phyloP scores from a whole-genome alignment of 495 filamentous ascomycete species.

The Neurospora africana region DNA sequence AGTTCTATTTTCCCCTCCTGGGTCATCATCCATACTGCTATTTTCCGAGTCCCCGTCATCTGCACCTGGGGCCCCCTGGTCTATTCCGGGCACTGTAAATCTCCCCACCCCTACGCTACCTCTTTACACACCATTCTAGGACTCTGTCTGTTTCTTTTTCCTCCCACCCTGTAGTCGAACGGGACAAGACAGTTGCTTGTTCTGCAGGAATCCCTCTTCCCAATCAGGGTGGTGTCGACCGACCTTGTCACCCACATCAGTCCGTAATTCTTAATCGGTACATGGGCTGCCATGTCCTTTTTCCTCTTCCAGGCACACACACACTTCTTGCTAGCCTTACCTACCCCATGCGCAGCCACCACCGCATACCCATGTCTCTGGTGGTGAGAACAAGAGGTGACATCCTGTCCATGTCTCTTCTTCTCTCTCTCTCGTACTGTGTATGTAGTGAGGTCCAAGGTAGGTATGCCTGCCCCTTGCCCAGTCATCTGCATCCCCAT shows the following conservation, averaged over 20 bases:
- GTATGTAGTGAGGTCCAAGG: background rate
- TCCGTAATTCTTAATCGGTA: background rate
- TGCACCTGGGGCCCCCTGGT: conserved; percentile 1
- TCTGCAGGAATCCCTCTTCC: conserved; percentile 14
- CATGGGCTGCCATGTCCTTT: background rate
- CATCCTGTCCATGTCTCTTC: background rate
- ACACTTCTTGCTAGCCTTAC: background rate
- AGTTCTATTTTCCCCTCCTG: conserved; percentile 19
- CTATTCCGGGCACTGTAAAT: background rate
- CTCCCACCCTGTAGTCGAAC: conserved; percentile 3
- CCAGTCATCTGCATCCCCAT: conserved; percentile 8
- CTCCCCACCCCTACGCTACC: background rate
- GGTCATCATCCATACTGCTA: conserved; percentile 10
- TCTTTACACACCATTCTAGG: background rate
- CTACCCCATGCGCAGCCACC: background rate
- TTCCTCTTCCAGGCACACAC: background rate
- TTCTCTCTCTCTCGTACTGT: background rate
- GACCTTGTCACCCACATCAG: conserved; percentile 11
- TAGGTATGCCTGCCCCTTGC: background rate
- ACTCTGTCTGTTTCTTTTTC: background rate
- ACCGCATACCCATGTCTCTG: background rate
- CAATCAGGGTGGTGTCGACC: conserved; percentile 12
- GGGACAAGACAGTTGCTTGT: conserved; percentile 3
- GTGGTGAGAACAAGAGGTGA: background rate
- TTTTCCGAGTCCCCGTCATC: conserved; percentile 10